Conservation (phyloP, 2,329 filamentous ascomycete species). For the Aspergillus viridinutans region DNA sequence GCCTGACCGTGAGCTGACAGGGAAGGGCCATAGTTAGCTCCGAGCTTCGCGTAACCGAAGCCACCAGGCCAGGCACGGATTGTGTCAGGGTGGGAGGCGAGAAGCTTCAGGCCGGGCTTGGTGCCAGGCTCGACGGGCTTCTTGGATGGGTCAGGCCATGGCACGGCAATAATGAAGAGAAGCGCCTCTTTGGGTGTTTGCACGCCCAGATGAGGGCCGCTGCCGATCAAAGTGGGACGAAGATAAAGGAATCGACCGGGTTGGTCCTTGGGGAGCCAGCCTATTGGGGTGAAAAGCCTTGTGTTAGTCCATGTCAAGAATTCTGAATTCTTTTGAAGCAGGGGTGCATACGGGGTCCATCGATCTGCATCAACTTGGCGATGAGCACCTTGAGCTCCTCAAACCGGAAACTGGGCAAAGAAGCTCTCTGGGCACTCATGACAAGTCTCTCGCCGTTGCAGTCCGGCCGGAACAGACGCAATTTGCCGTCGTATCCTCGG, state of each 20-base stretch:
- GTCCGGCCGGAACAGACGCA: constrained; percentile 73
- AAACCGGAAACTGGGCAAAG: constrained; percentile 69
- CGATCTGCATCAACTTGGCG: constrained; percentile 67
- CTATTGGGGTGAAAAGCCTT: constrained; percentile 33
- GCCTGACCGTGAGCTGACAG: constrained; percentile 76
- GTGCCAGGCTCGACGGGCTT: constrained; percentile 16
- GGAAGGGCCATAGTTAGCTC: constrained; percentile 87
- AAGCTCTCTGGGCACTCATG: constrained; percentile 57
- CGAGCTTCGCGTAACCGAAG: constrained; percentile 87
- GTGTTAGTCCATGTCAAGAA: neutral
- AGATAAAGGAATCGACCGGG: constrained; percentile 73
- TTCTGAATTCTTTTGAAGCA: neutral
- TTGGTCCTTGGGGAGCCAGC: constrained; percentile 67
- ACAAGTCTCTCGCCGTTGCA: constrained; percentile 65
- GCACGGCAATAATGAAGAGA: constrained; percentile 71
- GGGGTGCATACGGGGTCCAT: constrained; percentile 45
- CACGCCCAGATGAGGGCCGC: constrained; percentile 74
- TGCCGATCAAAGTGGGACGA: constrained; percentile 81
- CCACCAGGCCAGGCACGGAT: constrained; percentile 91
- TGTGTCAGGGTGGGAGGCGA: constrained; percentile 76
- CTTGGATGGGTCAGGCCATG: constrained; percentile 32
- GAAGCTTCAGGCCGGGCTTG: constrained; percentile 55
- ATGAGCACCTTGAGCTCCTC: constrained; percentile 71
- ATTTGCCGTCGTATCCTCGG: constrained; percentile 63
- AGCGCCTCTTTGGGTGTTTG: constrained; percentile 76